These are phyloP conservation scores for Trametes meyenii DNA, from an alignment of 768 basidiomycete genomes.

Conservation along the genomic window DNA sequence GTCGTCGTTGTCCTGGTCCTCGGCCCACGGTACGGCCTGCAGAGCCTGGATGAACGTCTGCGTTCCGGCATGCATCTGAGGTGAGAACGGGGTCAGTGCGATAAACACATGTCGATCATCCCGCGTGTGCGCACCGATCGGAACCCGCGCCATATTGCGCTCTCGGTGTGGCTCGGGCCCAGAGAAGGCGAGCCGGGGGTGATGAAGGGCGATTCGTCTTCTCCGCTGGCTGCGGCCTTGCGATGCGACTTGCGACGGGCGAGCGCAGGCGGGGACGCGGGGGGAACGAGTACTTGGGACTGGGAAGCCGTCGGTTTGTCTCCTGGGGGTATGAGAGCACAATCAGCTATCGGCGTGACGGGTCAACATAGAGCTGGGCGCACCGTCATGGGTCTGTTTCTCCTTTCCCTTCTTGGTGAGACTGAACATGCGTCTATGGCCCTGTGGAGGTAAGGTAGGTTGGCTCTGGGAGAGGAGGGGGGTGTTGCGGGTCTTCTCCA, in stretches of 20 bases:
- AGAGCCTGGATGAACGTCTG: constrained; percentile 89
- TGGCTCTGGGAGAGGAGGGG: constrained; percentile 34
- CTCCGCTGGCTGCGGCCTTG: constrained; percentile 12
- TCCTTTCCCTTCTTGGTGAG: constrained; percentile 56
- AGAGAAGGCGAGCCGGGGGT: constrained; percentile 69
- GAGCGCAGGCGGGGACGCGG: constrained; percentile 12
- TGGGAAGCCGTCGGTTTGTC: constrained; percentile 24
- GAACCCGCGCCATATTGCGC: constrained; percentile 62
- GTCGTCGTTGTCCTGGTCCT: constrained; percentile 69
- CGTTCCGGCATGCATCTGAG: constrained; percentile 83
- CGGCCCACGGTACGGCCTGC: constrained; percentile 81
- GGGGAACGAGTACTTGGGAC: constrained; percentile 27
- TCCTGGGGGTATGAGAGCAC: constrained; percentile 8
- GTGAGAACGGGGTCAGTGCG: constrained; percentile 20
- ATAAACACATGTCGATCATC: constrained; percentile 3
- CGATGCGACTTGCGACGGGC: constrained; percentile 4
- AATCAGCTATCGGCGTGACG: neutral
- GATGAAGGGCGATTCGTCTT: constrained; percentile 69
- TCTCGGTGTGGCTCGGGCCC: constrained; percentile 43
- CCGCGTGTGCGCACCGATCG: constrained; percentile 59
- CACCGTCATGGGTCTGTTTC: constrained; percentile 26
- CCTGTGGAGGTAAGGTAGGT: constrained; percentile 35
- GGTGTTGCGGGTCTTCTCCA: constrained; percentile 63
- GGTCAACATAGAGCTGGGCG: neutral
- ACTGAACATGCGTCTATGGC: constrained; percentile 57